phyloP scores from a whole-genome alignment of 139 green algal species.

The Nannochloris sp. region DNA sequence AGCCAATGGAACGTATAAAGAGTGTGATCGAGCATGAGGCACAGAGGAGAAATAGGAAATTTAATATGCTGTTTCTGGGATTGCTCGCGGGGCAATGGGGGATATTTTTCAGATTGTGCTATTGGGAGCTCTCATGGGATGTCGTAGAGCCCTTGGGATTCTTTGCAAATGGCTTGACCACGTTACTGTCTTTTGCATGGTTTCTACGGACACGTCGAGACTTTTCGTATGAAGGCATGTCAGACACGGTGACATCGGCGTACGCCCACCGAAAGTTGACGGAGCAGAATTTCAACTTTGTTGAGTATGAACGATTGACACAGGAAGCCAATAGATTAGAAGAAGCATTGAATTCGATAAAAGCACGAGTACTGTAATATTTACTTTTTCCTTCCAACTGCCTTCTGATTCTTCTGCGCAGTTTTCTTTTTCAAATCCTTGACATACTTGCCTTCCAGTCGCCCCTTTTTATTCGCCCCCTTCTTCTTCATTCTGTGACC shows the following conservation, averaged over 20 bases:
- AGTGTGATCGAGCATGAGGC: not conserved
- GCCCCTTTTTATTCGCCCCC: constrained; percentile 30
- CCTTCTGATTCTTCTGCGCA: not conserved
- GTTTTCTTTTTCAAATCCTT: not conserved
- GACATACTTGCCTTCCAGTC: not conserved
- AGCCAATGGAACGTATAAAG: constrained; percentile 9
- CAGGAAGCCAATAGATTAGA: constrained; percentile 4
- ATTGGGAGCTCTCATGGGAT: constrained; percentile 50
- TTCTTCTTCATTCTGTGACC: constrained; percentile 22
- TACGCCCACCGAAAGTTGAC: constrained; percentile 6
- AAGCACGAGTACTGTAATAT: constrained; percentile 3
- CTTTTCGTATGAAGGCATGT: constrained; percentile 10
- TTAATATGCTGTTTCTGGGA: constrained; percentile 17
- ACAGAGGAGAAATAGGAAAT: not conserved
- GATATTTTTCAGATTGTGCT: constrained; percentile 35
- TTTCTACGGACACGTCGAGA: constrained; percentile 11
- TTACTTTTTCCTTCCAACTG: not conserved
- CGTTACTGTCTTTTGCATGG: constrained; percentile 10
- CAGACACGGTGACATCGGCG: constrained; percentile 8
- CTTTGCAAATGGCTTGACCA: constrained; percentile 5
- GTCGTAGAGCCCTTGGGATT: constrained; percentile 32
- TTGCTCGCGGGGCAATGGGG: constrained; percentile 11
- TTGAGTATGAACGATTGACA: constrained; percentile 12
- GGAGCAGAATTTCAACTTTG: constrained; percentile 5
- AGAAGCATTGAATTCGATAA: constrained; percentile 10